Conservation (phyloP, 2,329 filamentous ascomycete species). For the Exophiala sp. region DNA sequence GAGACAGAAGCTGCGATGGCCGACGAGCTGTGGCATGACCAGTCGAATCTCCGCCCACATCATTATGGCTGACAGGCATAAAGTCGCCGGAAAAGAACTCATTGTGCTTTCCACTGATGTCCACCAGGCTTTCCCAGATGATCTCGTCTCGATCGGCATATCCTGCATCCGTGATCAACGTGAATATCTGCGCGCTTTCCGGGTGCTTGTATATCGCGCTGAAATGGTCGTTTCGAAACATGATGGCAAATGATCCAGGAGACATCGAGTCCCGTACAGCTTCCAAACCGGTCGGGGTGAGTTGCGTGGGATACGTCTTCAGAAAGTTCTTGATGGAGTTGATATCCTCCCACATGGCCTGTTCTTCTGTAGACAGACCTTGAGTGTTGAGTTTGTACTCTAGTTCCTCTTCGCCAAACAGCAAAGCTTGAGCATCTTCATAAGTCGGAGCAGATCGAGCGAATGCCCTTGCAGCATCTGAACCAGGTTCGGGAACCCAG, state of each 20-base stretch:
- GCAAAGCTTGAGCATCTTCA: slow-evolving; percentile 82
- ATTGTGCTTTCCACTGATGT: slow-evolving; percentile 74
- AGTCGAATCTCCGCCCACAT: slow-evolving; percentile 9
- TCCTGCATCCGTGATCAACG: slow-evolving; percentile 85
- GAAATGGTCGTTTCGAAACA: slow-evolving; percentile 97
- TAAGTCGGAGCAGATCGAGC: slow-evolving; percentile 72
- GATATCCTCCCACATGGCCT: slow-evolving; percentile 75
- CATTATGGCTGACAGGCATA: slow-evolving; percentile 62
- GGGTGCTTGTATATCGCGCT: slow-evolving; percentile 89
- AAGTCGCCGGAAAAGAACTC: slow-evolving; percentile 91
- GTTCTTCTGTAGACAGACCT: slow-evolving; percentile 65
- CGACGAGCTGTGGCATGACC: slow-evolving; percentile 20
- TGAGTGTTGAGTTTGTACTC: slow-evolving; percentile 66
- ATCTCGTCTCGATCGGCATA: slow-evolving; percentile 84
- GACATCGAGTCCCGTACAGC: slow-evolving; percentile 64
- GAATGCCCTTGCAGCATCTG: slow-evolving; percentile 62
- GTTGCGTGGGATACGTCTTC: slow-evolving; percentile 70
- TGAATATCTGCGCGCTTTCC: slow-evolving; percentile 65
- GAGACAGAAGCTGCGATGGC: slow-evolving; percentile 18
- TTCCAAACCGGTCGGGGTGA: slow-evolving; percentile 74
- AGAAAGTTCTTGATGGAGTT: slow-evolving; percentile 78
- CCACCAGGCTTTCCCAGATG: slow-evolving; percentile 89
- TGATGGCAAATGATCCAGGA: slow-evolving; percentile 75
- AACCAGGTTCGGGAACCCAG: slow-evolving; percentile 66
- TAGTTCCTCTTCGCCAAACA: slow-evolving; percentile 83